Conservation (phyloP, 2,329 filamentous ascomycete genomes). For the Claviceps humidiphila region DNA sequence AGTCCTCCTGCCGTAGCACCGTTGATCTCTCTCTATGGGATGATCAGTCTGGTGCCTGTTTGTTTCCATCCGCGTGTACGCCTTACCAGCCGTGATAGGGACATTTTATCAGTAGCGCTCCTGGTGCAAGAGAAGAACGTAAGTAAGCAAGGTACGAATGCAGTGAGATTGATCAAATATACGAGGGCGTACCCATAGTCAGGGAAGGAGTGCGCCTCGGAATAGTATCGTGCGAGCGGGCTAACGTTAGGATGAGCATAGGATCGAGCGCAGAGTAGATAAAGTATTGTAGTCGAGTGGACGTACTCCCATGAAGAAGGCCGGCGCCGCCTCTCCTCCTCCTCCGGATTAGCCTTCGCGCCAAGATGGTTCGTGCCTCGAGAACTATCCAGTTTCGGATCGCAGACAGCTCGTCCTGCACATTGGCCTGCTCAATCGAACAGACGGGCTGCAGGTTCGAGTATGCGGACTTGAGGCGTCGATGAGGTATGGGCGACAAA, state of each 20-base stretch:
- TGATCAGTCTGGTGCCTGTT: constrained; percentile 2
- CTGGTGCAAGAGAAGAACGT: constrained; percentile 12
- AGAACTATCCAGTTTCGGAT: constrained; percentile 17
- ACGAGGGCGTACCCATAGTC: constrained; percentile 26
- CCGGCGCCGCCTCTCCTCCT: constrained; percentile 8
- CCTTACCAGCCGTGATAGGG: constrained; percentile 14
- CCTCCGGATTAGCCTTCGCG: neutral
- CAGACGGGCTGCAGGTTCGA: neutral
- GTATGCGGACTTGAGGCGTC: neutral
- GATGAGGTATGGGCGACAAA: constrained; percentile 1
- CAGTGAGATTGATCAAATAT: neutral
- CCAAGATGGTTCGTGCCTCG: constrained; percentile 4
- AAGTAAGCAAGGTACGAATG: neutral
- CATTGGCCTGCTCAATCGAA: neutral
- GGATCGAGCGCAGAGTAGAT: neutral
- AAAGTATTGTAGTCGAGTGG: neutral
- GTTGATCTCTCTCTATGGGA: constrained; percentile 3
- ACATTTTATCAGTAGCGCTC: constrained; percentile 11
- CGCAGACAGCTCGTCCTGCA: constrained; percentile 1
- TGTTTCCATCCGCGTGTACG: neutral
- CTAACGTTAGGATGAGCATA: constrained; percentile 10
- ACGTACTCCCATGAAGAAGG: constrained; percentile 20
- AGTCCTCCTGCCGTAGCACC: constrained; percentile 2
- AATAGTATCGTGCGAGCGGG: constrained; percentile 22
- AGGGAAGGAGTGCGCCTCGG: constrained; percentile 24